A percentile compares a stretch with the other conserved stretches of the same genome.
Conservation (phyloP, 1,284 basidiomycete species). For the Leccinum colubrinum region DNA sequence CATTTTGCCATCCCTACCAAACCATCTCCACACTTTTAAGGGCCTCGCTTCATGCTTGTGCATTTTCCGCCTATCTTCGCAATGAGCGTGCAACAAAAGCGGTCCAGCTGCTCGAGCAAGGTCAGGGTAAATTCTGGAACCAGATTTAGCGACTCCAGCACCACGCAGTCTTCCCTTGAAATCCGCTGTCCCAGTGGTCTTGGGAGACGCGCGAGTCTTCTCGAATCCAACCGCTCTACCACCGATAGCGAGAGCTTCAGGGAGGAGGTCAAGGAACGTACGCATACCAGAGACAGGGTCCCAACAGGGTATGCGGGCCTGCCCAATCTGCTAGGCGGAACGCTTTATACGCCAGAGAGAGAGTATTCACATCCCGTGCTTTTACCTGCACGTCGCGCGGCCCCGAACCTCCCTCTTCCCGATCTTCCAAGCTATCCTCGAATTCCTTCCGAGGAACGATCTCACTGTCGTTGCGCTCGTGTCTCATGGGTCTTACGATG, state of each 20-base stretch:
- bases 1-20: too few relatives aligned
- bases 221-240: constrained; percentile 19
- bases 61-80: too few relatives aligned
- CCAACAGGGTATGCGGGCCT: constrained; percentile 14
- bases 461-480: constrained; percentile 22
- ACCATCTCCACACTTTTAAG: too few relatives aligned
- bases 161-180: constrained; percentile 17
- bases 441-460: constrained; percentile 16
- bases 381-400: background rate
- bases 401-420: constrained; percentile 15
- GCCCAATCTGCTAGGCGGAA: constrained; percentile 20
- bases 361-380: background rate
- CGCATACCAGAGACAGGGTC: background rate
- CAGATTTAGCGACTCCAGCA: constrained; percentile 11
- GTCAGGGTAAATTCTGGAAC: too few relatives aligned
- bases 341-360: constrained; percentile 2
- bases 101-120: too few relatives aligned
- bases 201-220: constrained; percentile 29
- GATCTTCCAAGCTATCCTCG: constrained; percentile 21
- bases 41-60: too few relatives aligned
- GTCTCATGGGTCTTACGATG: constrained; percentile 19
- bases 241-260: constrained; percentile 13
- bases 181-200: constrained; percentile 33
- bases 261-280: background rate
- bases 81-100: too few relatives aligned